These are phyloP conservation scores for Arthrobotrys conoides DNA, from an alignment of 2,329 filamentous ascomycete species.

Conservation along the genomic window DNA sequence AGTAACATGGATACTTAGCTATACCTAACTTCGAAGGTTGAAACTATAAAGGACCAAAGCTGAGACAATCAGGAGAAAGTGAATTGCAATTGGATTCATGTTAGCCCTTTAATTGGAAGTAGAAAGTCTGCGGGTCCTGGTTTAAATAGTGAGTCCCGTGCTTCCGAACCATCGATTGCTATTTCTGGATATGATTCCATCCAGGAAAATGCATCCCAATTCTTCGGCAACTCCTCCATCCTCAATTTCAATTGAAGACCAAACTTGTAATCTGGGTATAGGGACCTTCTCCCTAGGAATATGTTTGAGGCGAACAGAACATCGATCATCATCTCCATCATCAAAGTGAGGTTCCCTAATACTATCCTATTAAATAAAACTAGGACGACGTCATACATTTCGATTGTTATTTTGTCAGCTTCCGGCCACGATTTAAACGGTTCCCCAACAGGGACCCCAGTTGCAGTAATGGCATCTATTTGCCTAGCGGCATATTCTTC, in stretches of 20 bases:
- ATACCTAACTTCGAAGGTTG: no score
- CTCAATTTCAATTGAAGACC: neutral
- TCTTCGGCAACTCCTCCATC: neutral
- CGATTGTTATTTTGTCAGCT: neutral
- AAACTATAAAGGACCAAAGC: neutral
- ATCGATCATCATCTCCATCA: conserved; percentile 35
- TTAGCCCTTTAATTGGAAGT: neutral
- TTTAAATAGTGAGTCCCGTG: neutral
- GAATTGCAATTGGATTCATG: neutral
- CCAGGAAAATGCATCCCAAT: conserved; percentile 9
- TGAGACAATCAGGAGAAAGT: neutral
- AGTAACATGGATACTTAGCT: no score
- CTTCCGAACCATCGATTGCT: neutral
- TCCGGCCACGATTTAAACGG: conserved; percentile 2
- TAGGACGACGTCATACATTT: no score
- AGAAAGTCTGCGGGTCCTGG: neutral
- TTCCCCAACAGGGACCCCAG: neutral
- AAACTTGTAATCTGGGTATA: conserved; percentile 31
- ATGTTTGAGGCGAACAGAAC: conserved; percentile 17
- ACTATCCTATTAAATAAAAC: neutral
- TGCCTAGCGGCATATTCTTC: neutral
- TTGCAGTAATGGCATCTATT: neutral
- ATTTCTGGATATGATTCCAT: conserved; percentile 34
- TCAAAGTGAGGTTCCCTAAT: neutral
- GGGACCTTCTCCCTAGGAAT: conserved; percentile 8